Base-by-base conservation (phyloP, 768 basidiomycete genomes). In the Rhizopogon salebrosus region DNA sequence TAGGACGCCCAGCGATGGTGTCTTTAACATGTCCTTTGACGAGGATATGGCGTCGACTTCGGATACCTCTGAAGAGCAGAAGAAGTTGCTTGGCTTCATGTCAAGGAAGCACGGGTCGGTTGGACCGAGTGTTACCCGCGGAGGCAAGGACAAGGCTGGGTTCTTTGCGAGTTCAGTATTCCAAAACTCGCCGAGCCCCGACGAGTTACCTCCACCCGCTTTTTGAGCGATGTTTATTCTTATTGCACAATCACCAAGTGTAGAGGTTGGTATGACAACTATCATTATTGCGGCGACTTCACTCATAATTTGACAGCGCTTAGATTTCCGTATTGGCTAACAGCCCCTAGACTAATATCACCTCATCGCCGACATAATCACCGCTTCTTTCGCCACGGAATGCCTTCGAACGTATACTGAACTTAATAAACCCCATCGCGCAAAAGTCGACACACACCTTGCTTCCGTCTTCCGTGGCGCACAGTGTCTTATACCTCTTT, bases 131-230 rank as follows among this genome's bases (percentile, higher is more conserved):
- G 49, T 56, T 24, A 48, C 58, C 35, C 65, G 64, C 55, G 56
- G 54, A 55, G 58, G 37, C 55, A 63, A 64, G 60, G 64, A 69
- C 48, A 72, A 70, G 55, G 66, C 71, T 26, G 78, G 78, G 7
- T 88, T 80, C 64, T 91, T 87, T 67, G 88, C 89, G 59, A 89
- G 87, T 62, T 89, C 87, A 29, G 74, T 77, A 62, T 91, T 89
- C 81, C 89, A 90, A 77, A 91, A 89, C 74, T 89, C 87, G 54
- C 89, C 89, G 14, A 89, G 84, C 61, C 89, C 89, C 49, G 89
- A 90, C 55, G 87, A 87, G 63, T 71, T 91, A 43, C 89, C 89
- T 41, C 79, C 82, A 55, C 87, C 86, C 51, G 72, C 76, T 57
- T 83, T 86, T 63, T 68, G 50, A 69, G 65, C 65, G 67, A 70